Percentiles rank a stretch among this genome's conserved stretches.
Conservation (phyloP, 305 asterid species). For the Fraxinus nigra region DNA sequence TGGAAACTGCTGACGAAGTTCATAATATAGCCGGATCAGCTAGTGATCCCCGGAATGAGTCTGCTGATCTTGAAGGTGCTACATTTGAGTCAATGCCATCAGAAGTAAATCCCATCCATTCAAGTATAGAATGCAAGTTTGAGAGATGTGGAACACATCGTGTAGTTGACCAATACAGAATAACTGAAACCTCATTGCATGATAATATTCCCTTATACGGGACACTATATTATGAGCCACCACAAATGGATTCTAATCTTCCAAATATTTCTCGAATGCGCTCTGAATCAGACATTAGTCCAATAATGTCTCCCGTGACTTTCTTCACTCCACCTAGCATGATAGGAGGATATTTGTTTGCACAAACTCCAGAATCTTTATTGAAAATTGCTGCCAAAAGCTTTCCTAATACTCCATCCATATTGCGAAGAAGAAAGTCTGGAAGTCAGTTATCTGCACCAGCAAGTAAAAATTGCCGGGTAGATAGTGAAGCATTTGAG, state of each 20-base stretch:
- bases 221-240: slow-evolving; percentile 71
- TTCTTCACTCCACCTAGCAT: slow-evolving; percentile 64
- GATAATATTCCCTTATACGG: slow-evolving; percentile 45
- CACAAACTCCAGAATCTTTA: slow-evolving; percentile 79
- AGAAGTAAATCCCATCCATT: slow-evolving; percentile 34
- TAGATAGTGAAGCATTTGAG: slow-evolving; percentile 11
- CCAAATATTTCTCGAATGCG: slow-evolving; percentile 2
- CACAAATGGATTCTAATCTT: slow-evolving; percentile 37
- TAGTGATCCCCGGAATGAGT: slow-evolving; percentile 31
- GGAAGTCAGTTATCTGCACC: slow-evolving; percentile 26
- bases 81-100: slow-evolving; percentile 34
- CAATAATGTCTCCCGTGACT: slow-evolving; percentile 40
- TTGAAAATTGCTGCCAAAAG: slow-evolving; percentile 78
- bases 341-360: slow-evolving; percentile 33
- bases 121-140: slow-evolving; percentile 27
- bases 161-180: slow-evolving; percentile 37
- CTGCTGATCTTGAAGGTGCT: slow-evolving; percentile 35
- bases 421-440: slow-evolving; percentile 71
- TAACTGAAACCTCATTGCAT: slow-evolving; percentile 33
- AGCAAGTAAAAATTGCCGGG: slow-evolving; percentile 24
- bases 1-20: slow-evolving; percentile 26
- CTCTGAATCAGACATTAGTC: slow-evolving; percentile 35
- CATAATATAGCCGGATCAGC: slow-evolving; percentile 32
- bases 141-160: slow-evolving; percentile 26
- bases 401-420: slow-evolving; percentile 88